phyloP scores from a whole-genome alignment of 371 early-diverging fungal genomes.

The Mycotypha africana region DNA sequence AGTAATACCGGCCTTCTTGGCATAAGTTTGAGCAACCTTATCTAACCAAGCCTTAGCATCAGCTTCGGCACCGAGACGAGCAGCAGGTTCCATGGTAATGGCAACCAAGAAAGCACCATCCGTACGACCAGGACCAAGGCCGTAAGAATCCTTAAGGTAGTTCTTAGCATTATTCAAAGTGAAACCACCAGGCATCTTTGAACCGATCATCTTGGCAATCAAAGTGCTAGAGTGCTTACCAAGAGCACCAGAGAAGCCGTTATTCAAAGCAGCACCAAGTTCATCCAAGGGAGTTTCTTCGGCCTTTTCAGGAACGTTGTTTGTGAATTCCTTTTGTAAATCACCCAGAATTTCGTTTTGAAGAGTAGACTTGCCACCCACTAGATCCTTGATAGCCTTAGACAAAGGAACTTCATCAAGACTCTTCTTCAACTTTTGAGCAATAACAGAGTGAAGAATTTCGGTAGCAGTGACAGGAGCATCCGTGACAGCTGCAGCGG shows the following conservation, averaged over 20 bases:
- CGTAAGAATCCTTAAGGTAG: conserved; percentile 63
- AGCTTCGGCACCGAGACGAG: conserved; percentile 66
- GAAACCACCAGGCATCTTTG: conserved; percentile 94
- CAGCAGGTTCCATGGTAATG: conserved; percentile 66
- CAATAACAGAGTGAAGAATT: conserved; percentile 74
- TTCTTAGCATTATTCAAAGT: conserved; percentile 73
- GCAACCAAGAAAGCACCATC: conserved; percentile 79
- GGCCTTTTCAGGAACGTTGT: conserved; percentile 81
- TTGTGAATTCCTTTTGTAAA: conserved; percentile 88
- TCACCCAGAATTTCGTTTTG: conserved; percentile 97
- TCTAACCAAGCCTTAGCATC: conserved; percentile 90
- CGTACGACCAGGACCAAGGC: conserved; percentile 78
- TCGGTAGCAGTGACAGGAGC: conserved; percentile 59
- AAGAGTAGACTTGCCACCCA: conserved; percentile 92
- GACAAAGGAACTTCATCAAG: conserved; percentile 67
- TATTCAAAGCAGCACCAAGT: conserved; percentile 65
- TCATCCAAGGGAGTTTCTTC: conserved; percentile 88
- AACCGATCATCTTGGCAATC: conserved; percentile 76
- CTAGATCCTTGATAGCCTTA: conserved; percentile 89
- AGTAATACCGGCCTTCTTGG: conserved; percentile 69
- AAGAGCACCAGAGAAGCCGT: conserved; percentile 58
- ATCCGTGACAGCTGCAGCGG: conserved; percentile 46
- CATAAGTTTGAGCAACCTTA: conserved; percentile 72
- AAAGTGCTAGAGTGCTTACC: conserved; percentile 80
- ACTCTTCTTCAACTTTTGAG: conserved; percentile 88